A percentile compares a stretch with the other conserved stretches of the same genome.
Conservation (phyloP, 108 stramenopile genomes). For the Fistulifera solaris region DNA sequence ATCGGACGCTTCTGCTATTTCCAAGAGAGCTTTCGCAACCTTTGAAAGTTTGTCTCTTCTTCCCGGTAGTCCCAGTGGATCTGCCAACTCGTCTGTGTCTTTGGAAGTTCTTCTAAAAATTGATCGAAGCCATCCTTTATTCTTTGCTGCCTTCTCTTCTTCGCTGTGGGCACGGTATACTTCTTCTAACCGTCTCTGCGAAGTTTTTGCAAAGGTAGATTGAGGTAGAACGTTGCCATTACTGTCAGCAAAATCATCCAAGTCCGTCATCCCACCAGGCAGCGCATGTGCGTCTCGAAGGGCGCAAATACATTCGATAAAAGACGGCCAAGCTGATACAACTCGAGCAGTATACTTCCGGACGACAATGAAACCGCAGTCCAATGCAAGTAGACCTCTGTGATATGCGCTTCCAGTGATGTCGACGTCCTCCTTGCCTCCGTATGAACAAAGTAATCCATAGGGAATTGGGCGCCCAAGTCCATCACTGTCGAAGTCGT, state of each 20-base stretch:
- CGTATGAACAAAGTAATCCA: slow-evolving; percentile 16
- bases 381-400: slow-evolving; percentile 58
- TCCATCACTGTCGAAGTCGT: not conserved
- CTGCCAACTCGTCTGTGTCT: slow-evolving; percentile 5
- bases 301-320: slow-evolving; percentile 60
- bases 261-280: slow-evolving; percentile 55
- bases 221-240: slow-evolving; percentile 57
- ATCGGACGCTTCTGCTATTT: slow-evolving; percentile 33
- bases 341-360: slow-evolving; percentile 39
- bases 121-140: slow-evolving; percentile 31
- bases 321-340: slow-evolving; percentile 43
- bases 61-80: slow-evolving; percentile 9
- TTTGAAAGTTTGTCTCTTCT: slow-evolving; percentile 21
- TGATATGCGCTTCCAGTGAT: slow-evolving; percentile 61
- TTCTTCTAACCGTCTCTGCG: slow-evolving; percentile 39
- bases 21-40: slow-evolving; percentile 32
- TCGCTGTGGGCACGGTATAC: slow-evolving; percentile 30
- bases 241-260: slow-evolving; percentile 83
- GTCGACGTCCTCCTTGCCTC: slow-evolving; percentile 19
- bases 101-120: slow-evolving; percentile 26
- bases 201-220: slow-evolving; percentile 50
- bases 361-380: slow-evolving; percentile 59
- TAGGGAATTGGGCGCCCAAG: slow-evolving; percentile 25
- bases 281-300: slow-evolving; percentile 63
- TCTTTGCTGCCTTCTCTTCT: slow-evolving; percentile 8